These are phyloP conservation scores for Monosporascus cannonballus DNA, from an alignment of 2,329 filamentous ascomycete genomes.

Conservation along the genomic window DNA sequence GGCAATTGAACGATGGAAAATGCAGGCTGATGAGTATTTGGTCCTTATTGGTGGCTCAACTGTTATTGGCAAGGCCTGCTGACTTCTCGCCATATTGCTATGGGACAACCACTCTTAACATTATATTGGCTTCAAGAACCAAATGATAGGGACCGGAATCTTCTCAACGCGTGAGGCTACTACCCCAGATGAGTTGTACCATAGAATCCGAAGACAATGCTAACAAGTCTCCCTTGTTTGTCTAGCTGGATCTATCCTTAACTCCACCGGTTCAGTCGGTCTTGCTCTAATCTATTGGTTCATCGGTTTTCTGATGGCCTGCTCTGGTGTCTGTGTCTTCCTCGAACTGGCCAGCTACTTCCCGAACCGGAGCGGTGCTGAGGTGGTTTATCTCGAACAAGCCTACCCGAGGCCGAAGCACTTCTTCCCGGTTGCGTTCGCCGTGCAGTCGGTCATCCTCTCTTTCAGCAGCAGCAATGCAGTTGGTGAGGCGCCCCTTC, in stretches of 20 bases:
- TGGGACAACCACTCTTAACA: too few species aligned
- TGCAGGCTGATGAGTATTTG: too few species aligned
- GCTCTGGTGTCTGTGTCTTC: conserved; percentile 42
- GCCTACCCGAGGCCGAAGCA: conserved; percentile 50
- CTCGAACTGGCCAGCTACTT: conserved; percentile 51
- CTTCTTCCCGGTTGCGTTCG: conserved; percentile 50
- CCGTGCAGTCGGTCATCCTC: conserved; percentile 48
- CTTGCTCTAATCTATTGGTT: conserved; percentile 49
- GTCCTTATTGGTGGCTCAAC: too few species aligned
- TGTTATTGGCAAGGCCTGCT: too few species aligned
- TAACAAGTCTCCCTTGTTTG: too few species aligned
- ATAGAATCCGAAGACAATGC: too few species aligned
- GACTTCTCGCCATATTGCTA: too few species aligned
- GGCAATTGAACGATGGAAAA: too few species aligned
- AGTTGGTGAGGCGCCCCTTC: conserved; percentile 33
- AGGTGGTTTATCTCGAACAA: conserved; percentile 55
- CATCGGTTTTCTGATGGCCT: conserved; percentile 43
- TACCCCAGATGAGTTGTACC: background rate
- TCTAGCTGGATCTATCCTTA: conserved; percentile 41
- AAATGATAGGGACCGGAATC: conserved; percentile 58
- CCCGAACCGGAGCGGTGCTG: conserved; percentile 48
- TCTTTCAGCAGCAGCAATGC: conserved; percentile 53
- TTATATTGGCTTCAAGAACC: conserved; percentile 21
- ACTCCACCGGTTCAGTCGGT: conserved; percentile 45
- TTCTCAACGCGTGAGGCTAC: conserved; percentile 34